Base-by-base conservation (phyloP, 2,329 filamentous ascomycete species). In the Colletotrichum aenigma region DNA sequence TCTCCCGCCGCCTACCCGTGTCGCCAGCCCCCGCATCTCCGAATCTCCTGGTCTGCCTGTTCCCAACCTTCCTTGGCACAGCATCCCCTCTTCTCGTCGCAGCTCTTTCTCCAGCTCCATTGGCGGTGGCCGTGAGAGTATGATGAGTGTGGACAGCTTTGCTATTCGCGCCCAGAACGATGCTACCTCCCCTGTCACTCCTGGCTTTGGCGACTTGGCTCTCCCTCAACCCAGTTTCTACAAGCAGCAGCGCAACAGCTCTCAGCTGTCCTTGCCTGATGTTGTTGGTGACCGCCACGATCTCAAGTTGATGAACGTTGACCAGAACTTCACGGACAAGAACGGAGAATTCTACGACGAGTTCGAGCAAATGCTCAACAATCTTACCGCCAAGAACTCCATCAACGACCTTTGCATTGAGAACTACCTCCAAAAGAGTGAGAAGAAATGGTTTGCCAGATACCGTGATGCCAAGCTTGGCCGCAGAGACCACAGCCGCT, bases 241-340 rank as follows among this genome's bases (percentile, higher is more conserved):
- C 70, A 78, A 75, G 60, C 81, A 83, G 43, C 80, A 86, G 48
- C 85, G 84, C 76, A 85, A 83, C 75, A 82, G 84, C 60, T 90
- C 88, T 3, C 84, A 85, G 4, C 85, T 93, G 30, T 91, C 89
- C 32, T 85, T 92, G 6, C 86, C 91, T 69, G 87, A 87, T 4
- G 87, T 93, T 34, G 87, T 93, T 30, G 90, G 91, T 21, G 90
- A 91, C 74, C 91, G 92, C 80, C 89, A 89, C 69, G 89, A 92
- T 79, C 92, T 89, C 80, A 89, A 90, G 76, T 87, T 93, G 18
- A 92, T 94, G 80, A 91, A 93, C 71, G 90, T 94, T 1, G 91
- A 92, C 78, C 92, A 92, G 4, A 92, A 91, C 84, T 94, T 94
- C 84, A 93, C 90, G 7, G 92, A 94, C 80, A 88, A 89, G 62